Conservation (phyloP, 2,329 filamentous ascomycete species). For the Colletotrichum cereale region DNA sequence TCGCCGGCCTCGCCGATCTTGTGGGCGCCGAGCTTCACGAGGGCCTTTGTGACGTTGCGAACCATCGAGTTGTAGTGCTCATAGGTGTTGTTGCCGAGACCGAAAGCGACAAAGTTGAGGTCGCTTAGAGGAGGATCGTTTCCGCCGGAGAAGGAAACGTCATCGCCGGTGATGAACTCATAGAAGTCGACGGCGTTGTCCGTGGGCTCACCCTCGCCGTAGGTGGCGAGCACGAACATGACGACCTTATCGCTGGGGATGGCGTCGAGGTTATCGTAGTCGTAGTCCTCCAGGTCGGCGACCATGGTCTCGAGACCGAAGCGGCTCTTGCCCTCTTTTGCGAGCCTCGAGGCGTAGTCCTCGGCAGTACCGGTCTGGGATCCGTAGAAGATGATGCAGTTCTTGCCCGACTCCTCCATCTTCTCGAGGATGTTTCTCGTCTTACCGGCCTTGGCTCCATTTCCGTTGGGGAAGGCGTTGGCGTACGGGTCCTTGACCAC, state of each 20-base stretch:
- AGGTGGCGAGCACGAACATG: slow-evolving; percentile 96
- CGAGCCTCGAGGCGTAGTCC: slow-evolving; percentile 95
- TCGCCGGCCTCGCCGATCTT: slow-evolving; percentile 91
- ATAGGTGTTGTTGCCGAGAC: slow-evolving; percentile 98
- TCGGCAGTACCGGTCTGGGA: slow-evolving; percentile 98
- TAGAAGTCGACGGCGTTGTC: slow-evolving; percentile 99
- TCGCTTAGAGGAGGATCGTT: slow-evolving; percentile 80
- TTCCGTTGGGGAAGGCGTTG: slow-evolving; percentile 76
- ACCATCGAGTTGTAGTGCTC: slow-evolving; percentile 99
- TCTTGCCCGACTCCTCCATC: slow-evolving; percentile 95
- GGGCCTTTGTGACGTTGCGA: slow-evolving; percentile 84
- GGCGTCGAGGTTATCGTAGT: slow-evolving; percentile 92
- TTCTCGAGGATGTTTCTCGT: slow-evolving; percentile 95
- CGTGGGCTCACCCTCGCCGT: slow-evolving; percentile 97
- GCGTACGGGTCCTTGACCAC: slow-evolving; percentile 91
- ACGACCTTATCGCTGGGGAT: slow-evolving; percentile 91
- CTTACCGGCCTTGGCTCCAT: slow-evolving; percentile 81
- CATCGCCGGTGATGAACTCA: slow-evolving; percentile 90
- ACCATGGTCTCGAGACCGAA: slow-evolving; percentile 99
- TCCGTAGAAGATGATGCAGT: slow-evolving; percentile 98
- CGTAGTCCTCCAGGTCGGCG: slow-evolving; percentile 97
- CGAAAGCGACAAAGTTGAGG: slow-evolving; percentile 94
- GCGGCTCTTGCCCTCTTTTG: slow-evolving; percentile 96
- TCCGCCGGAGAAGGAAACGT: slow-evolving; percentile 82
- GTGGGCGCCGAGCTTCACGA: slow-evolving; percentile 85